These are phyloP conservation scores for Geotrichum macrosporum DNA, from an alignment of 1,139 yeast genomes.

Conservation along the genomic window DNA sequence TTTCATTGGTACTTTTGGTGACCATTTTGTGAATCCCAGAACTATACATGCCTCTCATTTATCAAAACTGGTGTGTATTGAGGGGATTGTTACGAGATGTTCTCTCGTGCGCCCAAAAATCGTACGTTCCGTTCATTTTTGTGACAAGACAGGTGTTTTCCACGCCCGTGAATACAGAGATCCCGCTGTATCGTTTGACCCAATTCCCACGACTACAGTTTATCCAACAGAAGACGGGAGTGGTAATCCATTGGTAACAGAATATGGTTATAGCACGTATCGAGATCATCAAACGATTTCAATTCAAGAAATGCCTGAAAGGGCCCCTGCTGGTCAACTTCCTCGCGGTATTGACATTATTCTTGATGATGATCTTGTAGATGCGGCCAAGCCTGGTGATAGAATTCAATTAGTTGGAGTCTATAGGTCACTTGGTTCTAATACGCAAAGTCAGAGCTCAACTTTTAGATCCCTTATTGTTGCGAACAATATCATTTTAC, in stretches of 20 bases:
- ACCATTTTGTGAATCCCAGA: slow-evolving; percentile 82
- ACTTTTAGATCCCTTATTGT: slow-evolving; percentile 76
- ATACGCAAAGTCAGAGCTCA: slow-evolving; percentile 44
- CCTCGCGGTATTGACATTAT: slow-evolving; percentile 91
- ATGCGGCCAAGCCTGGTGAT: slow-evolving; percentile 91
- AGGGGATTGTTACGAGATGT: slow-evolving; percentile 93
- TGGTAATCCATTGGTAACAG: slow-evolving; percentile 82
- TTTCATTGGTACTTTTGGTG: slow-evolving; percentile 89
- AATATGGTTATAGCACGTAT: slow-evolving; percentile 89
- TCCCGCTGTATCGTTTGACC: slow-evolving; percentile 86
- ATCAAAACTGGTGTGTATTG: slow-evolving; percentile 80
- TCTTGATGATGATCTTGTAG: slow-evolving; percentile 91
- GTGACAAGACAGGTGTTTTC: slow-evolving; percentile 76
- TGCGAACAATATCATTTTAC: slow-evolving; percentile 83
- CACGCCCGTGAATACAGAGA: slow-evolving; percentile 91
- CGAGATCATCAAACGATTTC: slow-evolving; percentile 92
- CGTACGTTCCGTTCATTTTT: slow-evolving; percentile 88
- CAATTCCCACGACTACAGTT: slow-evolving; percentile 76
- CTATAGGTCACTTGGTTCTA: slow-evolving; percentile 85
- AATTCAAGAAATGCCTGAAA: slow-evolving; percentile 97
- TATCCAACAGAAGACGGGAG: slow-evolving; percentile 93
- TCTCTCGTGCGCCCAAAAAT: slow-evolving; percentile 91
- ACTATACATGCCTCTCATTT: slow-evolving; percentile 72
- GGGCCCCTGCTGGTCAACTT: slow-evolving; percentile 96
- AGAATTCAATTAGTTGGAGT: slow-evolving; percentile 93